Conservation (phyloP, 2,329 filamentous ascomycete species). For the Alternaria metachromatica region DNA sequence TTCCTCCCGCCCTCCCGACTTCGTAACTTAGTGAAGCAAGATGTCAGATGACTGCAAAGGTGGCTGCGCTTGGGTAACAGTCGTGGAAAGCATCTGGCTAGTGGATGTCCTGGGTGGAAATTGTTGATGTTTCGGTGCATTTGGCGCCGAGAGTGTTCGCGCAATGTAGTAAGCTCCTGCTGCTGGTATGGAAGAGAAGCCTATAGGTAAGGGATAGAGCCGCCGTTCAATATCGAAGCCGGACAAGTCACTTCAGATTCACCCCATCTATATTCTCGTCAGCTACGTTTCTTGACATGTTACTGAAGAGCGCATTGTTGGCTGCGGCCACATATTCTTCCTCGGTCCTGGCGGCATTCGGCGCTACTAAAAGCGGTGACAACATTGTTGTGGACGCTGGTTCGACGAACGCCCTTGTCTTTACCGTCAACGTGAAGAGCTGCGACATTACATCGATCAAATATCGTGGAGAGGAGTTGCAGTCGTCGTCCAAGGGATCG, state of each 20-base stretch:
- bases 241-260: background rate
- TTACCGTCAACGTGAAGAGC: constrained; percentile 53
- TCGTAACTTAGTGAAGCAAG: background rate
- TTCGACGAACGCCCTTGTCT: constrained; percentile 38
- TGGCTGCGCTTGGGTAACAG: background rate
- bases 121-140: constrained; percentile 27
- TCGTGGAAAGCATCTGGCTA: constrained; percentile 1
- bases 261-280: background rate
- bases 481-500: constrained; percentile 60
- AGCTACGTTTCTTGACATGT: constrained; percentile 24
- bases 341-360: constrained; percentile 44
- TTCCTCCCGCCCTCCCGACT: constrained; percentile 1
- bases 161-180: background rate
- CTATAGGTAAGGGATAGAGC: constrained; percentile 9
- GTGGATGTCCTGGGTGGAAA: constrained; percentile 22
- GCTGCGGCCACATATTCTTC: constrained; percentile 35
- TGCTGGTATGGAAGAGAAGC: background rate
- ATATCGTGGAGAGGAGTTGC: constrained; percentile 65
- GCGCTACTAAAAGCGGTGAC: constrained; percentile 39
- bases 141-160: constrained; percentile 21
- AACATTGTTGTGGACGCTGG: constrained; percentile 46
- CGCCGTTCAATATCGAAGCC: background rate
- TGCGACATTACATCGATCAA: constrained; percentile 71
- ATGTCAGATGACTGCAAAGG: background rate
- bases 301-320: constrained; percentile 32